Percentiles rank a stretch among this genome's conserved stretches.
Evolutionary conservation across 805 yeast genomes (phyloP).

Genomic region (Wickerhamomyces bisporus): DNA sequence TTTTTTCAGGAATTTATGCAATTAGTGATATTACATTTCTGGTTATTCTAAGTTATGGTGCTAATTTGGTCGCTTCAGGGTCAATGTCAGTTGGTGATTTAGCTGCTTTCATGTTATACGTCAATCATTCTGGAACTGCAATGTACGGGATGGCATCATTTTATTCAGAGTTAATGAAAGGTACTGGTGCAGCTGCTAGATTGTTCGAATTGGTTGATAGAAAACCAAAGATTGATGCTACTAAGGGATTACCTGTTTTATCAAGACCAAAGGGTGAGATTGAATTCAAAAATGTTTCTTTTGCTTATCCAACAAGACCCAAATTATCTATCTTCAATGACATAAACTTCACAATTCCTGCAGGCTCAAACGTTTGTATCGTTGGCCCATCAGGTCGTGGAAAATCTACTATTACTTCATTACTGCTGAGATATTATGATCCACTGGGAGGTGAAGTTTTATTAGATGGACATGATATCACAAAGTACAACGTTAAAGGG

Average conservation of each 20-base stretch:
- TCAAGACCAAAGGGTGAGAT: conserved; percentile 40
- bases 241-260: conserved; percentile 47
- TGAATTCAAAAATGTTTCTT: conserved; percentile 59
- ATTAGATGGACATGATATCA: conserved; percentile 49
- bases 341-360: conserved; percentile 42
- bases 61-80: conserved; percentile 72
- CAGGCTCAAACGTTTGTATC: conserved; percentile 63
- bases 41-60: conserved; percentile 74
- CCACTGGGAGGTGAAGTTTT: conserved; percentile 42
- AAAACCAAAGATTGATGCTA: conserved; percentile 63
- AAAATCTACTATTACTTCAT: conserved; percentile 70
- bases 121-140: conserved; percentile 89
- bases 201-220: conserved; percentile 82
- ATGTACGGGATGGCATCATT: conserved; percentile 90
- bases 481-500: conserved; percentile 40
- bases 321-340: conserved; percentile 50
- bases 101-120: conserved; percentile 91
- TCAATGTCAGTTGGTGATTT: conserved; percentile 82
- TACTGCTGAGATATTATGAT: conserved; percentile 53
- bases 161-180: conserved; percentile 95
- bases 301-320: conserved; percentile 86
- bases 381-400: conserved; percentile 92
- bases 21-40: conserved; percentile 81
- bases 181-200: conserved; percentile 93
- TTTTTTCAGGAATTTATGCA: conserved; percentile 71